These are phyloP conservation scores for Talaromyces proteolyticus DNA, from an alignment of 495 filamentous ascomycete species.

Conservation along the genomic window DNA sequence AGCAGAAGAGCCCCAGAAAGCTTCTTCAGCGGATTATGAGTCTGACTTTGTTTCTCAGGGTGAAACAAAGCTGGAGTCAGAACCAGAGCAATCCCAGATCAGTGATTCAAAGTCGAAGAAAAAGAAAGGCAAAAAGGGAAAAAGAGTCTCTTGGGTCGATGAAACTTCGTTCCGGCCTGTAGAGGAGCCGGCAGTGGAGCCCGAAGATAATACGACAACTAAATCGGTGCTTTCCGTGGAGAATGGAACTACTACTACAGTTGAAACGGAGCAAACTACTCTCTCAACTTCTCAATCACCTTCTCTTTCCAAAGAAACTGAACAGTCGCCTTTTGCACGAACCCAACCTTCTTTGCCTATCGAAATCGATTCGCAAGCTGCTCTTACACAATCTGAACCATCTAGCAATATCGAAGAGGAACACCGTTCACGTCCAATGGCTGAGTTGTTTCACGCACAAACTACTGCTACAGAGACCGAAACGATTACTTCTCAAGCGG, in stretches of 20 bases:
- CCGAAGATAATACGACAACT: not conserved
- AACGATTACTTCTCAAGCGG: conserved; percentile 7
- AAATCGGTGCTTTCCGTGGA: not conserved
- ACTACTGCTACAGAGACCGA: conserved; percentile 9
- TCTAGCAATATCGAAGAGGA: no score
- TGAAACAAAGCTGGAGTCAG: not conserved
- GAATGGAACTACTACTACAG: not conserved
- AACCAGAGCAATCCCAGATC: conserved; percentile 8
- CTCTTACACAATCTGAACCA: no score
- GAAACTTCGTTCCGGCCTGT: no score
- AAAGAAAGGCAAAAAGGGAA: conserved; percentile 13
- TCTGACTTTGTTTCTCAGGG: not conserved
- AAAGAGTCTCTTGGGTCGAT: conserved; percentile 9
- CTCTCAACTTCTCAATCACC: no score
- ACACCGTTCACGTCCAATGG: not conserved
- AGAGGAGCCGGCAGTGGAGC: no score
- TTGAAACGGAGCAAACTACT: not conserved
- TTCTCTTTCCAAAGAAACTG: no score
- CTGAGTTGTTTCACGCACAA: conserved; percentile 5
- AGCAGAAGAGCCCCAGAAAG: not conserved
- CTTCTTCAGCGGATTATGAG: not conserved
- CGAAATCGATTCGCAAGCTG: not conserved
- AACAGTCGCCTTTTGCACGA: not conserved
- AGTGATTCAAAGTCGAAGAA: conserved; percentile 24
- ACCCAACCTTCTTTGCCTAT: not conserved